A percentile compares a stretch with the other conserved stretches of the same genome.
Evolutionary conservation across 345 rosid species (phyloP).

Genomic region (Dimocarpus longan): DNA sequence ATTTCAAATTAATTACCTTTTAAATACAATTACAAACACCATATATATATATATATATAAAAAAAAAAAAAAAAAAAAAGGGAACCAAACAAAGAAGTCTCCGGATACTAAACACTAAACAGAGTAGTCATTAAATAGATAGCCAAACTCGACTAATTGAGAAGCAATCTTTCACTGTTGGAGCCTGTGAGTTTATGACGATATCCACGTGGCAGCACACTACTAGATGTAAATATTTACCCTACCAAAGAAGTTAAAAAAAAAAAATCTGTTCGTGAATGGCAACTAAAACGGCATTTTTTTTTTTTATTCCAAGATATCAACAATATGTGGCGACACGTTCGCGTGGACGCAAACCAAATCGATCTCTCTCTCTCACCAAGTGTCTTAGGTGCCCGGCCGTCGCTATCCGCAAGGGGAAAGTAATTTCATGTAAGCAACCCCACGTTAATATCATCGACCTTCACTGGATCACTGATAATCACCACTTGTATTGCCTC

Average conservation of each 20-base stretch:
- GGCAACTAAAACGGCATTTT: not conserved
- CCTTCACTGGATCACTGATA: no score
- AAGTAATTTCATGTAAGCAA: not conserved
- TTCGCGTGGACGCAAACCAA: slow-evolving; percentile 29
- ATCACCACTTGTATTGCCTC: not conserved
- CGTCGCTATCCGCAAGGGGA: not conserved
- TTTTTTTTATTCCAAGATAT: not conserved
- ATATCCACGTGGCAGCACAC: not conserved
- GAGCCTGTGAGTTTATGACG: not conserved
- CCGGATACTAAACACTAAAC: not conserved
- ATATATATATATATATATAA: no score
- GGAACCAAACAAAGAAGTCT: not conserved
- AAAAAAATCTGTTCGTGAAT: not conserved
- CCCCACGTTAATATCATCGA: not conserved
- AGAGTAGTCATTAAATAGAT: not conserved
- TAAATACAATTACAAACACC: no score
- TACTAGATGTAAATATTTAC: not conserved
- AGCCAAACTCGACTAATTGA: no score
- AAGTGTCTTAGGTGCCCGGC: not conserved
- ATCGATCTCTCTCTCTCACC: not conserved
- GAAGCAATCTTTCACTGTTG: not conserved
- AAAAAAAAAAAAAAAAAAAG: not conserved
- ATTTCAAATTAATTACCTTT: not conserved
- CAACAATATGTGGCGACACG: slow-evolving; percentile 57
- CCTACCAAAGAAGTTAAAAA: no score